phyloP scores from a whole-genome alignment of 768 basidiomycete genomes.

The Lentinula boryana region DNA sequence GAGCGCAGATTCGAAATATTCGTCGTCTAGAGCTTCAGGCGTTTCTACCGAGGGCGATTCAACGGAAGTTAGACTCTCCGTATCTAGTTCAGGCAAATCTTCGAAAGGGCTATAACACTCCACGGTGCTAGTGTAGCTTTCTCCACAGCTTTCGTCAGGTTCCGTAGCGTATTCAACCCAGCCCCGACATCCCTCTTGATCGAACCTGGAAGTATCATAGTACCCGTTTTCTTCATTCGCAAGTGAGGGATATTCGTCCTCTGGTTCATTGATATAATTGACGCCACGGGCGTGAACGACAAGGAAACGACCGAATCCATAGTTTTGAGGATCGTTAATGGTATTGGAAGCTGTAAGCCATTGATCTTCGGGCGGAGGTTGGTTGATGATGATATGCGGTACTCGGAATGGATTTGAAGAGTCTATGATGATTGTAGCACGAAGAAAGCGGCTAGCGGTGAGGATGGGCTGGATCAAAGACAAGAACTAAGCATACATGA shows the following conservation, averaged over 20 bases:
- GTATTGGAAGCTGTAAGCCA: constrained; percentile 31
- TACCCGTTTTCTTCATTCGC: not conserved
- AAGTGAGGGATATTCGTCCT: not conserved
- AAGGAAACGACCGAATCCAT: constrained; percentile 26
- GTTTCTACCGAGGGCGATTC: not conserved
- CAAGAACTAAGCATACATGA: not conserved
- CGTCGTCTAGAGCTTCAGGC: not conserved
- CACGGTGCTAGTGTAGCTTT: not conserved
- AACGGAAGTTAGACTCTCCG: constrained; percentile 1
- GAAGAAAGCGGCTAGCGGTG: constrained; percentile 12
- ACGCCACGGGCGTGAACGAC: constrained; percentile 17
- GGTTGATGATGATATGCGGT: constrained; percentile 41
- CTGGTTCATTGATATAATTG: constrained; percentile 1
- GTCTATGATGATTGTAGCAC: constrained; percentile 34
- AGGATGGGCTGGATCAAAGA: constrained; percentile 26
- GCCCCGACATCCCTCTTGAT: not conserved
- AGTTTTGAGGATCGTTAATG: constrained; percentile 29
- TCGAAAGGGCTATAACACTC: not conserved
- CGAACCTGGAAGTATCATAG: not conserved
- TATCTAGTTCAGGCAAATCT: not conserved
- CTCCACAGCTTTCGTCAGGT: not conserved
- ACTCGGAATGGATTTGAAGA: constrained; percentile 33
- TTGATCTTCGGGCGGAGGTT: constrained; percentile 31
- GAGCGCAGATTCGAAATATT: not conserved
- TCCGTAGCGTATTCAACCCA: not conserved